phyloP scores from a whole-genome alignment of 139 green algal genomes.

The Deuterostichococcus epilithicus region DNA sequence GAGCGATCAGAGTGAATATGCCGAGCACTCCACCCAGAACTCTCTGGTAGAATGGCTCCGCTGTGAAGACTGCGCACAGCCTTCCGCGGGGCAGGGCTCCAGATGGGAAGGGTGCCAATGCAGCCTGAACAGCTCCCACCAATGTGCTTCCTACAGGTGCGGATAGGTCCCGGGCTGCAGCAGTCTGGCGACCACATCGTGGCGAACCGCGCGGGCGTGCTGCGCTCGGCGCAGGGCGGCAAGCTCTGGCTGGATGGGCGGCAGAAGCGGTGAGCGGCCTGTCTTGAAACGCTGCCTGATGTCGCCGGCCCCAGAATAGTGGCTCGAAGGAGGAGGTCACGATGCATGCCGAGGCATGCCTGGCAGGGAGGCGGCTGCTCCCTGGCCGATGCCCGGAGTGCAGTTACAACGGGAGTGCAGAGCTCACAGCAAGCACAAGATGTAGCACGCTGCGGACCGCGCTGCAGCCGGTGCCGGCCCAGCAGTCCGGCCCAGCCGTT shows the following conservation, averaged over 20 bases:
- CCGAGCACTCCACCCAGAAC: neutral
- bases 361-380: neutral
- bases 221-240: constrained; percentile 48
- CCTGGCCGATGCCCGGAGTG: neutral
- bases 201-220: constrained; percentile 51
- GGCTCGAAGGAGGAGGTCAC: neutral
- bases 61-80: too few relatives aligned
- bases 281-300: too few relatives aligned
- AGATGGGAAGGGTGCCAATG: too few relatives aligned
- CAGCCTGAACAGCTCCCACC: too few relatives aligned
- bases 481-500: too few relatives aligned
- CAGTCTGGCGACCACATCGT: constrained; percentile 40
- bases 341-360: too few relatives aligned
- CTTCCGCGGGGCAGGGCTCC: too few relatives aligned
- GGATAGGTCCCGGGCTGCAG: constrained; percentile 50
- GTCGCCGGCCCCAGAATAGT: neutral
- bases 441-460: neutral
- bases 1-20: neutral
- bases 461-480: too few relatives aligned
- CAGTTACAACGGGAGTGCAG: neutral
- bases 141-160: constrained; percentile 1
- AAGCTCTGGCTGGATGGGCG: constrained; percentile 71
- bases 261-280: constrained; percentile 70
- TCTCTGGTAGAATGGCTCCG: too few relatives aligned
- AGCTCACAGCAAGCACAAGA: neutral